phyloP scores from a whole-genome alignment of 2,329 filamentous ascomycete genomes.

The Diplodia sapinea region DNA sequence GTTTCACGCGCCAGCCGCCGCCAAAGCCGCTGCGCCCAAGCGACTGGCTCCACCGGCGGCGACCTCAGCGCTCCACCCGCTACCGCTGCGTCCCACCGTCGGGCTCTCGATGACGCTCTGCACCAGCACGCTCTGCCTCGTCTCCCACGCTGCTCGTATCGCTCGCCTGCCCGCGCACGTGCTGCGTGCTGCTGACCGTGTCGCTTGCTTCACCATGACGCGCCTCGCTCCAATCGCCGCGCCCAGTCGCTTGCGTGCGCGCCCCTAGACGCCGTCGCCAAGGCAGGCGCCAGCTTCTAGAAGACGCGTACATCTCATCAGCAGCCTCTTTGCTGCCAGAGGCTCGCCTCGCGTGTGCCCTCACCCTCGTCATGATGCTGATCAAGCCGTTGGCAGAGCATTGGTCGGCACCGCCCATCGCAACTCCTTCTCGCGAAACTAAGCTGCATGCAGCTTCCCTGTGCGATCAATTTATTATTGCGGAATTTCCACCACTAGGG shows the following conservation, averaged over 20 bases:
- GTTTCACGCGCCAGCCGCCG: background rate
- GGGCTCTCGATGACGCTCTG: constrained; percentile 20
- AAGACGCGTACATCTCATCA: constrained; percentile 15
- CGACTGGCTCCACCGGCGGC: background rate
- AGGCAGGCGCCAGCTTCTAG: background rate
- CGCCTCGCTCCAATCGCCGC: constrained; percentile 17
- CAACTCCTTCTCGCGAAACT: constrained; percentile 16
- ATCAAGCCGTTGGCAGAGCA: background rate
- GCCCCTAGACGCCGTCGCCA: constrained; percentile 11
- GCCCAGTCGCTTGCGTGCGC: background rate
- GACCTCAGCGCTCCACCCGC: background rate
- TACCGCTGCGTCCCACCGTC: background rate
- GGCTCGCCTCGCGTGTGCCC: constrained; percentile 7
- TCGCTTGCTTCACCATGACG: constrained; percentile 24
- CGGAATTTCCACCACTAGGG: constrained; percentile 20
- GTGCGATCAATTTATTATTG: constrained; percentile 13
- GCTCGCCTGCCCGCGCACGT: constrained; percentile 7
- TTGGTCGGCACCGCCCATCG: constrained; percentile 3
- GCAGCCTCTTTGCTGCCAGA: background rate
- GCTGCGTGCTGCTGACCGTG: constrained; percentile 19
- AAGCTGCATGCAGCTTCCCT: constrained; percentile 9
- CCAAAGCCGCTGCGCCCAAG: background rate
- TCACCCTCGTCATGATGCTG: constrained; percentile 3
- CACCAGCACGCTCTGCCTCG: background rate
- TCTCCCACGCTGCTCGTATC: constrained; percentile 2